These are phyloP conservation scores for Euphorbia peplus DNA, from an alignment of 345 rosid genomes.

Conservation along the genomic window DNA sequence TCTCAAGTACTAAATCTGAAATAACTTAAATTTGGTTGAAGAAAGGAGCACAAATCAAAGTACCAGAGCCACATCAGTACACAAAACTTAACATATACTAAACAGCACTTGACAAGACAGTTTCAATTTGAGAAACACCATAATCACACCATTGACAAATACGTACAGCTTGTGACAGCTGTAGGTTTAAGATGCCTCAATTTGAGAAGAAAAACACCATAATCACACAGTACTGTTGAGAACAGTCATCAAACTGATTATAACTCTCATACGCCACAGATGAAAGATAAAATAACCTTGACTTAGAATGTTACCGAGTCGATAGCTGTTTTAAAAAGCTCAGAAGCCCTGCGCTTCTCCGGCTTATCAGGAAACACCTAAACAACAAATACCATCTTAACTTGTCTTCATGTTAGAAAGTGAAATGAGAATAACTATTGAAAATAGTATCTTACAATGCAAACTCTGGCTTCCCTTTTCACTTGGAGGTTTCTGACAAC, in stretches of 20 bases:
- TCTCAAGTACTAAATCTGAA: neutral
- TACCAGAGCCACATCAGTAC: neutral
- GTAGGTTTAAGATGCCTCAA: neutral
- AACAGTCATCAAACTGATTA: neutral
- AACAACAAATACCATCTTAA: slow-evolving; percentile 15
- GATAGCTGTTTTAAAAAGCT: slow-evolving; percentile 68
- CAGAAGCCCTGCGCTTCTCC: slow-evolving; percentile 75
- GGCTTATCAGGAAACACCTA: slow-evolving; percentile 93
- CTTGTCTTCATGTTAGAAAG: slow-evolving; percentile 7
- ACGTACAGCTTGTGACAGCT: no score
- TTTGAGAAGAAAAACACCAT: neutral
- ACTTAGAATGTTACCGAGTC: slow-evolving; percentile 54
- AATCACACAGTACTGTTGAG: neutral
- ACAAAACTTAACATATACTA: neutral
- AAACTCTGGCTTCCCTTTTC: slow-evolving; percentile 65
- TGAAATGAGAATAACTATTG: slow-evolving; percentile 9
- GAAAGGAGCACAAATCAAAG: neutral
- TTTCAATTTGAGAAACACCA: no score
- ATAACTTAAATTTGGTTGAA: neutral
- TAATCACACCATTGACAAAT: neutral
- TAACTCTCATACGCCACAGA: neutral
- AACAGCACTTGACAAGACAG: neutral
- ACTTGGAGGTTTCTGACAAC: slow-evolving; percentile 73
- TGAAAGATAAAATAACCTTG: slow-evolving; percentile 9
- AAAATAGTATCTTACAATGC: slow-evolving; percentile 55